phyloP scores from a whole-genome alignment of 108 stramenopile genomes.

The Mediolabrus comicus region DNA sequence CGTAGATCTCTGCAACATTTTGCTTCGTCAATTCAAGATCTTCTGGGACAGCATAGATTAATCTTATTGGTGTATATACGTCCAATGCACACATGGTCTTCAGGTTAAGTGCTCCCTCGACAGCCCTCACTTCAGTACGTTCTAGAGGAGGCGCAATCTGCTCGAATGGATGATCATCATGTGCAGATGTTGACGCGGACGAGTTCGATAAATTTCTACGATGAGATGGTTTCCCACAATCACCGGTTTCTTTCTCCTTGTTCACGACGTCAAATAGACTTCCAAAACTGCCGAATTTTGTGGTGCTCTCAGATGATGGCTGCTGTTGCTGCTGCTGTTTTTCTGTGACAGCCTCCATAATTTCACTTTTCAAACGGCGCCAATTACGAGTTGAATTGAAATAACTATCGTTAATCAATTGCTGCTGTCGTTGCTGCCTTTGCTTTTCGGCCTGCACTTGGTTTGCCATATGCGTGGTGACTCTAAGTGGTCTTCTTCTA shows the following conservation, averaged over 20 bases:
- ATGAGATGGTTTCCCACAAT: background rate
- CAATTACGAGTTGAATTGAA: constrained; percentile 25
- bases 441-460: constrained; percentile 21
- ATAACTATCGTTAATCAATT: constrained; percentile 8
- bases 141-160: constrained; percentile 52
- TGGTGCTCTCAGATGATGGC: background rate
- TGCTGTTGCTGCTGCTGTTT: constrained; percentile 1
- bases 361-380: constrained; percentile 48
- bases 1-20: constrained; percentile 57
- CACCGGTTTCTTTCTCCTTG: background rate
- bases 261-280: background rate
- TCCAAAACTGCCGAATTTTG: background rate
- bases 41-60: constrained; percentile 49
- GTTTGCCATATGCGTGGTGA: constrained; percentile 17
- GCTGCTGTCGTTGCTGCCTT: background rate
- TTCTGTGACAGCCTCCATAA: constrained; percentile 46
- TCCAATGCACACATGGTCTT: constrained; percentile 65
- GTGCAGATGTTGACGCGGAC: background rate
- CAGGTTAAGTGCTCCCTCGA: constrained; percentile 58
- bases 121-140: constrained; percentile 41
- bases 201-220: constrained; percentile 5
- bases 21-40: constrained; percentile 49
- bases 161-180: constrained; percentile 1
- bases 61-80: constrained; percentile 56
- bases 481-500: background rate